Evolutionary conservation across 352 stramenopile species (phyloP).

Genomic region (Phytophthora constricta): DNA sequence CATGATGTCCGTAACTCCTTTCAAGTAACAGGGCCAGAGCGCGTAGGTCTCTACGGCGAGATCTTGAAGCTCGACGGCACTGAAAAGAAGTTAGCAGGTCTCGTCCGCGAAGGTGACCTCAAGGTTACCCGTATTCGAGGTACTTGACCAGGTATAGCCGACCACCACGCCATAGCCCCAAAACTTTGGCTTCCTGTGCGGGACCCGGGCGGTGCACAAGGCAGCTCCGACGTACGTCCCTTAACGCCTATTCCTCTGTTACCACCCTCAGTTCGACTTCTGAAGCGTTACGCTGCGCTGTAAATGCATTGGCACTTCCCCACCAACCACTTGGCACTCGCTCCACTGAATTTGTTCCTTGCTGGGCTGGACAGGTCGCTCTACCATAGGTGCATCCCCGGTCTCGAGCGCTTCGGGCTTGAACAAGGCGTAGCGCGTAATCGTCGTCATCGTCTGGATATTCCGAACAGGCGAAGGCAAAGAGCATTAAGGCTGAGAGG

Average conservation of each 20-base stretch:
- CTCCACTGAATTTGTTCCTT: too few species aligned
- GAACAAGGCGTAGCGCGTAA: too few species aligned
- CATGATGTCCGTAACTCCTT: too few species aligned
- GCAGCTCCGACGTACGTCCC: conserved; percentile 3
- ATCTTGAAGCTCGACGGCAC: not conserved
- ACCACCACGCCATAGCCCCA: conserved; percentile 14
- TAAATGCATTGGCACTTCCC: too few species aligned
- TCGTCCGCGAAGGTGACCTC: not conserved
- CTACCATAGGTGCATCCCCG: too few species aligned
- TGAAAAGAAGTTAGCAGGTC: not conserved
- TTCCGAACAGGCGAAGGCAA: too few species aligned
- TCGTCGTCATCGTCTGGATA: too few species aligned
- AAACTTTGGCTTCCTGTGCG: not conserved
- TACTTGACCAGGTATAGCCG: not conserved
- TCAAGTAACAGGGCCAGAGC: conserved; percentile 4
- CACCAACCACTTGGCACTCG: too few species aligned
- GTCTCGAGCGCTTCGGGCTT: too few species aligned
- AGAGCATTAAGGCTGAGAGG: too few species aligned
- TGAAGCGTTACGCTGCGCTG: too few species aligned
- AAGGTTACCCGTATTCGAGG: not conserved
- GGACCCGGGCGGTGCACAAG: conserved; percentile 3
- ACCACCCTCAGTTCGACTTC: not conserved
- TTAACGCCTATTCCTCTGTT: not conserved
- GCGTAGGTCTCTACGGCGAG: conserved; percentile 5
- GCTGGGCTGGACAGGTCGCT: too few species aligned